These are phyloP conservation scores for Phytopythium boreale DNA, from an alignment of 352 stramenopile species.

Conservation along the genomic window DNA sequence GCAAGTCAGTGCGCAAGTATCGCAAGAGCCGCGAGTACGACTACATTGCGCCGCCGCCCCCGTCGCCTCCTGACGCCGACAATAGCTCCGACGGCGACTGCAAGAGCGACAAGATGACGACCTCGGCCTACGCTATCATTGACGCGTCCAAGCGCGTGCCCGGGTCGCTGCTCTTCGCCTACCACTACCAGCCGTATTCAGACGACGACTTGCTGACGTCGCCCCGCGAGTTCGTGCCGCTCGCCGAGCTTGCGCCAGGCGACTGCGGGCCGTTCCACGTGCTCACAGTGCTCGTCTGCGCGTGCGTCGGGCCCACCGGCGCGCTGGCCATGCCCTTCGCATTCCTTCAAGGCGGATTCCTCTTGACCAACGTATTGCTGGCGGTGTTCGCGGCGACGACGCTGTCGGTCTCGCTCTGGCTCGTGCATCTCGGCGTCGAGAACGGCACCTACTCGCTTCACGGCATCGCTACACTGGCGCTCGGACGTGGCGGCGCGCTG, in stretches of 20 bases:
- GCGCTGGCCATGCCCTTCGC: conserved; percentile 36
- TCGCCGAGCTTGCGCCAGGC: conserved; percentile 36
- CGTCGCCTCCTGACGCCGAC: background rate
- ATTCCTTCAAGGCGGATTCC: conserved; percentile 41
- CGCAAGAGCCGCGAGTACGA: conserved; percentile 34
- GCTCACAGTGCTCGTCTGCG: conserved; percentile 28
- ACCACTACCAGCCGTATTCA: background rate
- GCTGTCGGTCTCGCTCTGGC: conserved; percentile 21
- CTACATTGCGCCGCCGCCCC: conserved; percentile 7
- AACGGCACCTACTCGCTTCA: conserved; percentile 57
- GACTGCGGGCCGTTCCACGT: conserved; percentile 28
- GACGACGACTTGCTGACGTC: conserved; percentile 48
- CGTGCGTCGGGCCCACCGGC: conserved; percentile 29
- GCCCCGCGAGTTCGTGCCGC: conserved; percentile 37
- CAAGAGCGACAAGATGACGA: no score
- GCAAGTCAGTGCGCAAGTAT: conserved; percentile 36
- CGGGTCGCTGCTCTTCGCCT: conserved; percentile 8
- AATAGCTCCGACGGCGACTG: conserved; percentile 4
- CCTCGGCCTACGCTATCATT: conserved; percentile 36
- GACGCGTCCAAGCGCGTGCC: conserved; percentile 13
- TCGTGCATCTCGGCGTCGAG: conserved; percentile 43
- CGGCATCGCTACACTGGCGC: conserved; percentile 41
- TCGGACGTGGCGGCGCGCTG: conserved; percentile 27
- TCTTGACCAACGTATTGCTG: conserved; percentile 34
- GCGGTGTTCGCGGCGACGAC: conserved; percentile 30